Evolutionary conservation across 768 basidiomycete genomes (phyloP).

Genomic region (Lactarius tabidus): DNA sequence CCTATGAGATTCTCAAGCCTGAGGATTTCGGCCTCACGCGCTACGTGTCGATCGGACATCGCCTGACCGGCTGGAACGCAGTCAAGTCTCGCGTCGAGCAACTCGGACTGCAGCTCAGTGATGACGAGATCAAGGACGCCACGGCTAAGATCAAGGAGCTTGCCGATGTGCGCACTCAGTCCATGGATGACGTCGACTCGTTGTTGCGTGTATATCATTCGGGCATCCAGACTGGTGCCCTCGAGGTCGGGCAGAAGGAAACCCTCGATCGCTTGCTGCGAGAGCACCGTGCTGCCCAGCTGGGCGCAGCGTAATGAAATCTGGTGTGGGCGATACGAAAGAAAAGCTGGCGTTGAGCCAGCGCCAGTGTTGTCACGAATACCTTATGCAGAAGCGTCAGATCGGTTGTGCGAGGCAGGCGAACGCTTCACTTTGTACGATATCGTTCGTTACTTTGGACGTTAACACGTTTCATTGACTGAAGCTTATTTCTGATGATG

Average conservation of each 20-base stretch:
- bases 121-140: slow-evolving; percentile 97
- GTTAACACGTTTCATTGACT: background rate
- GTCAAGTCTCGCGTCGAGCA: slow-evolving; percentile 99
- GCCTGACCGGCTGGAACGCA: slow-evolving; percentile 98
- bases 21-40: slow-evolving; percentile 97
- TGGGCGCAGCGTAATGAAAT: slow-evolving; percentile 6
- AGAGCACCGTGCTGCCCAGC: slow-evolving; percentile 55
- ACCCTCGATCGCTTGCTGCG: slow-evolving; percentile 82
- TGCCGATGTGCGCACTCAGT: slow-evolving; percentile 96
- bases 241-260: slow-evolving; percentile 91
- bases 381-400: background rate
- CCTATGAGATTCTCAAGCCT: slow-evolving; percentile 98
- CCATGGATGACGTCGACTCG: slow-evolving; percentile 98
- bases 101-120: slow-evolving; percentile 81
- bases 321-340: background rate
- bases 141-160: slow-evolving; percentile 99
- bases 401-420: background rate
- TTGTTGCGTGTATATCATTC: slow-evolving; percentile 95
- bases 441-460: background rate
- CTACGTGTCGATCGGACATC: slow-evolving; percentile 97
- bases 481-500: background rate
- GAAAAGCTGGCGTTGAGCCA: slow-evolving; percentile 14
- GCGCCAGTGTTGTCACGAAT: background rate
- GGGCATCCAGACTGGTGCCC: slow-evolving; percentile 86
- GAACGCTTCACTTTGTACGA: slow-evolving; percentile 2